Evolutionary conservation across 257 asterid genomes (phyloP), one percentile per base, ranked within the genome.

Genomic region (Solanum pimpinellifolium): DNA sequence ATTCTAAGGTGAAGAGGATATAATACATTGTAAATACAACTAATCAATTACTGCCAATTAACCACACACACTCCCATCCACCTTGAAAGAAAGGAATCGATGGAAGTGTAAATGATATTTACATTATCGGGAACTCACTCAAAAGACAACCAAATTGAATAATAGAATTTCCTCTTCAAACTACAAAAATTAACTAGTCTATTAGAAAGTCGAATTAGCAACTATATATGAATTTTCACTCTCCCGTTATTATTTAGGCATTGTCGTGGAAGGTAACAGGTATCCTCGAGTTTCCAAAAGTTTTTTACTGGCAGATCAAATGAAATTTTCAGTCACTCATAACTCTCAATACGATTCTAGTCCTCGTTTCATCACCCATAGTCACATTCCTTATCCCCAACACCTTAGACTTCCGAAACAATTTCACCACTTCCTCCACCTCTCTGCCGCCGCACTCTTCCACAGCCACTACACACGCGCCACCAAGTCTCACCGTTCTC

Each of bases 401-500:
- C 29, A 93, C 92, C 88, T 80, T 83, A 15, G 99, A 95, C 87
- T 92, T 94, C 83, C 60, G 69, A 68, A 97, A 97, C 92, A 97
- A 88, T 78, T 87, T 86, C 86, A 90, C 95, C n/a, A 94, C 90
- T 89, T 90, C 91, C 52, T 90, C 91, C 88, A 94, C 97, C 74
- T 89, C 97, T 20, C 46, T 89, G 13, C 62, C 74, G 68, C 94
- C 96, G 85, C 98, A 94, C 86, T 93, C 96, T 90, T 94, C 98
- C 88, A 96, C 98, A 9, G 93, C 92, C 89, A 95, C 99, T 49
- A 96, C 94, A 87, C 98, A 95, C 74, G 92, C 86, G 27, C 99
- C 99, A 7, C 98, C 98, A 13, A 62, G 69, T 87, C 91, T 93
- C 88, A 94, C 98, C 29, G 94, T 92, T 91, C 98, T 89, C 95